Base-by-base conservation (phyloP, 2,329 filamentous ascomycete genomes). In the Fusarium sp. region DNA sequence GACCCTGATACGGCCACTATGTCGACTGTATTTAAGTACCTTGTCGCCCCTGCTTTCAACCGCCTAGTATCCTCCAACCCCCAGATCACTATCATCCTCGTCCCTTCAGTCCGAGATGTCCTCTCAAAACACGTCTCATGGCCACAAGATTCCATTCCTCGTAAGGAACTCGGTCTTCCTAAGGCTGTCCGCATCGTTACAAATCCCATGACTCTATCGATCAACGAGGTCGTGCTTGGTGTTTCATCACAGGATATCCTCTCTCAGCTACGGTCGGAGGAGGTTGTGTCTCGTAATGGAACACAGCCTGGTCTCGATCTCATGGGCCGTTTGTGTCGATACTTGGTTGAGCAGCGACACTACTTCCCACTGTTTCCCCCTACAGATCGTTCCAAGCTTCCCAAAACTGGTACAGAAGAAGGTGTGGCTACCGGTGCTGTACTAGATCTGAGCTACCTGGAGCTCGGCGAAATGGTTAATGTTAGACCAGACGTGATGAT, bases 361-460 rank as follows among this genome's bases (percentile, higher is more conserved):
- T 98, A 94, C 80, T 94, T 94, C 75, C 96, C 96, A 0, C 82
- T 98, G 1, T 98, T 94, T 76, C 96, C 96, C 8, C 90, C 95
- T 0, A 86, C 90, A 15, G 89, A 92, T 53, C 86, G 94, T 51
- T 85, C 88, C 61, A 88, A 83, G 70, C 82, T 93, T 58, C 89
- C 91, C 30, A 91, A 87, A 77, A 88, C 89, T 2, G 90, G 89
- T 1, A 87, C 86, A 3, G 84, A 82, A 20, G 85, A 87, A 62
- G 88, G 86, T 1, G 74, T 88, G 40, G 89, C 88, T 7, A 90
- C 92, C 0, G 94, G 94, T 1, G 90, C 93, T 1, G 90, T 91
- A 84, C 79, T 98, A 54, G 96, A 99, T 79, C 82, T 93, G 22
- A 91, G 91, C 68, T 97, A 96, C 80, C 78, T 97, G 72, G 95